Evolutionary conservation across 805 yeast genomes (phyloP).

Genomic region (Maudiozyma saulgeensis): DNA sequence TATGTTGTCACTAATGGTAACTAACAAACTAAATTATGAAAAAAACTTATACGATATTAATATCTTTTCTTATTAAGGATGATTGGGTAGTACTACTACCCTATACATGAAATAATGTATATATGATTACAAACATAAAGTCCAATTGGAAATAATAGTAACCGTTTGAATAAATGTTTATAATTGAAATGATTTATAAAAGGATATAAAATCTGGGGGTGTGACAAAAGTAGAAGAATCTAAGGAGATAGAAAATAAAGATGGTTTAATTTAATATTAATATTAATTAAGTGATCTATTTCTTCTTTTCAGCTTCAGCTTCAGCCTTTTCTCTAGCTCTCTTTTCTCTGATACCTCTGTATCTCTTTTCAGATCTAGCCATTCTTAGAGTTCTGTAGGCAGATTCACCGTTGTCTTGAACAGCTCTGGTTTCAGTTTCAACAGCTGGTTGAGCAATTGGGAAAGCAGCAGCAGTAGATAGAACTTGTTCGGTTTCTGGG

Average conservation of each 20-base stretch:
- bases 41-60: not conserved
- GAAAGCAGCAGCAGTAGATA: constrained; percentile 70
- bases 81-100: not conserved
- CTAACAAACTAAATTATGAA: not conserved
- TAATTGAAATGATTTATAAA: not conserved
- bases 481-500: constrained; percentile 70
- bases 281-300: constrained; percentile 40
- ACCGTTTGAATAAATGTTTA: not conserved
- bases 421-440: constrained; percentile 82
- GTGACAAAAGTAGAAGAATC: not conserved
- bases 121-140: not conserved
- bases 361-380: constrained; percentile 91
- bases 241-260: not conserved
- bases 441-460: constrained; percentile 76
- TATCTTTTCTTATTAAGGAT: not conserved
- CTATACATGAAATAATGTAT: constrained; percentile 1
- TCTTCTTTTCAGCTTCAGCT: constrained; percentile 99
- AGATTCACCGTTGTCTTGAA: constrained; percentile 59
- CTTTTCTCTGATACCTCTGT: constrained; percentile 95
- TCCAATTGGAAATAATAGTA: not conserved
- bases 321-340: constrained; percentile 95
- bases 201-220: not conserved
- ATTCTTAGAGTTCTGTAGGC: constrained; percentile 93
- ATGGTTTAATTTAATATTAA: not conserved
- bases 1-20: not conserved